A percentile compares a stretch with the other conserved stretches of the same genome.
phyloP scores from a whole-genome alignment of 495 filamentous ascomycete species.

The Thozetella sp. region DNA sequence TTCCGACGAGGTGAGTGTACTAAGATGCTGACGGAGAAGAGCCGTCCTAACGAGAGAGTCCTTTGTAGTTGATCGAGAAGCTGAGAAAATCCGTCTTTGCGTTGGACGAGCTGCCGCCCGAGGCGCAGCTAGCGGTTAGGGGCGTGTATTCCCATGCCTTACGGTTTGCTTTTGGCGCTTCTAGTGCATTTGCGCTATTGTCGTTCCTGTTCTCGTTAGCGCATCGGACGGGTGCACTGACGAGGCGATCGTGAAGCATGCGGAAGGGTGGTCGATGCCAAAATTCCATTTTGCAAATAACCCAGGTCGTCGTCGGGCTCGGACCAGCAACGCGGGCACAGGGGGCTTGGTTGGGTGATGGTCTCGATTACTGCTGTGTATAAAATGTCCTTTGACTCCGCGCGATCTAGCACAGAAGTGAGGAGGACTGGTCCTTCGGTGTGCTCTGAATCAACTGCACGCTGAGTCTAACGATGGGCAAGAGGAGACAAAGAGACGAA shows the following conservation, averaged over 20 bases:
- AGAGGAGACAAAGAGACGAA: neutral
- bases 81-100: conserved; percentile 58
- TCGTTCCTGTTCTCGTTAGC: conserved; percentile 29
- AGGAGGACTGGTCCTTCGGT: neutral
- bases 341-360: neutral
- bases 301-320: neutral
- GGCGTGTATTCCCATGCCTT: conserved; percentile 53
- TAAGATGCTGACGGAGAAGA: neutral
- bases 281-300: neutral
- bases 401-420: neutral
- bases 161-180: conserved; percentile 48
- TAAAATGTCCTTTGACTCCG: too few relatives aligned
- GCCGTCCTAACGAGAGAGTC: neutral
- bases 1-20: conserved; percentile 23
- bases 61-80: conserved; percentile 45
- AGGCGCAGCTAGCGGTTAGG: conserved; percentile 48
- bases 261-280: neutral
- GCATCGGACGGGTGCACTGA: conserved; percentile 20
- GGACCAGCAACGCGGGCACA: neutral
- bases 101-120: conserved; percentile 43
- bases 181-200: conserved; percentile 40
- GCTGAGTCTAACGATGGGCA: neutral
- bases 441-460: neutral
- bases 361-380: too few relatives aligned
- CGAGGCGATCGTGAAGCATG: conserved; percentile 16